Base-by-base conservation (phyloP, 2,329 filamentous ascomycete species). In the Nothopassalora personata region DNA sequence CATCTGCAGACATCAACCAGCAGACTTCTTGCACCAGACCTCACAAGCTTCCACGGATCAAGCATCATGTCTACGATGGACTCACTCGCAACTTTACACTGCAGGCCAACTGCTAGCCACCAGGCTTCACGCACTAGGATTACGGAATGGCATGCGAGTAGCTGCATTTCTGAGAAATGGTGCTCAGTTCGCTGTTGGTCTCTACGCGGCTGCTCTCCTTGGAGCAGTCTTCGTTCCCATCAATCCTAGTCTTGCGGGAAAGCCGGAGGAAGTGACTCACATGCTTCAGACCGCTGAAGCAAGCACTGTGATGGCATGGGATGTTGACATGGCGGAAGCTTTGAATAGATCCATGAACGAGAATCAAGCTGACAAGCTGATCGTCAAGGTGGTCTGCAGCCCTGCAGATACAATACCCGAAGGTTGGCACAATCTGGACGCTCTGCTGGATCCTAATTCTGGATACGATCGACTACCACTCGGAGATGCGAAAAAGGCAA, bases 241-340 rank as follows among this genome's bases (percentile, higher is more conserved):
- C 34, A 56, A 60, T 30, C 34, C 58, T 13, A 34, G 9, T 6
- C 27, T 59, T 13, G 52, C 45, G 2, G 15, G 13, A 1, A 59
- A 59, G 48, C 8, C 28, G 3, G 53, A 59, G 2, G 57, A 59
- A 9, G 34, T 52, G 30, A 18, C 52, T 18, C 53, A 59, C 56
- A 47, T 59, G 50, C 53, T 55, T 18, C 15, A 27, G 19, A 18
- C 49, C 9, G 52, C 47, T 10, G 28, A 59, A 23, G 28, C 47
- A 5, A 34, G 23, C 27, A 39, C 30, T 15, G 4, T 55, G 5
- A 28, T 55, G 15, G 53, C 28, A 6, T 48, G 58, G 50, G 58
- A 60, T 50, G 58, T 15, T 13, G 30, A 49, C 9, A 54, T 57
- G 53, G 58, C 54, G 31, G 27, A 34, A 2, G 46, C 23, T 33